Conservation (phyloP, 2,329 filamentous ascomycete genomes). For the Diaporthe citriasiana region DNA sequence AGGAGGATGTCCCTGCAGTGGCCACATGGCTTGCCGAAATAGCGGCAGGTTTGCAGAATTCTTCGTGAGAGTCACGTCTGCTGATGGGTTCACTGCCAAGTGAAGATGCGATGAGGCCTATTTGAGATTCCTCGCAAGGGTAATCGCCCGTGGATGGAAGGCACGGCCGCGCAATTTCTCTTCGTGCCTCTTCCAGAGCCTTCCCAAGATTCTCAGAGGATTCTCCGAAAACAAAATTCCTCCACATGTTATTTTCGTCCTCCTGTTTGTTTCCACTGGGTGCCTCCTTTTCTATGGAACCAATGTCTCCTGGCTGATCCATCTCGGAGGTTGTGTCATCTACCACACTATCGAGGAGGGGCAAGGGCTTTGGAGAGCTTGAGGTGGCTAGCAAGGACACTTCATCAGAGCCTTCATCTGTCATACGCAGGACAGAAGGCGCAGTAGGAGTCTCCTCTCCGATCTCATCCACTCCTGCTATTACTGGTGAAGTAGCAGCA, state of each 20-base stretch:
- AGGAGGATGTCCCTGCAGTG: conserved; percentile 4
- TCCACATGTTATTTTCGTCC: conserved; percentile 47
- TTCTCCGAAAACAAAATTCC: conserved; percentile 47
- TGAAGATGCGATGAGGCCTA: conserved; percentile 3
- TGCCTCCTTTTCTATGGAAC: background rate
- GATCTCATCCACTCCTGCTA: background rate
- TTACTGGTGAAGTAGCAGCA: no score
- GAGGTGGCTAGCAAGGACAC: conserved; percentile 7
- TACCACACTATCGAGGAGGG: background rate
- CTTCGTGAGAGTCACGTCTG: conserved; percentile 5
- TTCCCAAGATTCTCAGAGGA: conserved; percentile 38
- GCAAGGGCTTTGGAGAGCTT: conserved; percentile 4
- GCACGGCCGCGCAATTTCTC: conserved; percentile 44
- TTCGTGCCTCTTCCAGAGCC: conserved; percentile 45
- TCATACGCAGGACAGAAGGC: no score
- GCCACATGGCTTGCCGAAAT: conserved; percentile 41
- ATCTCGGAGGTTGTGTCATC: background rate
- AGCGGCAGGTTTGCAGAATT: conserved; percentile 8
- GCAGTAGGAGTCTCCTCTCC: no score
- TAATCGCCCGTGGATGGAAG: conserved; percentile 15
- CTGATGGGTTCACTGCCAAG: background rate
- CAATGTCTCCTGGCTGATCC: background rate
- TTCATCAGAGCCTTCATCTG: conserved; percentile 5
- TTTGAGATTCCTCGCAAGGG: conserved; percentile 39
- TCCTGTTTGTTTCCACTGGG: background rate